Evolutionary conservation across 495 filamentous ascomycete genomes (phyloP).

Genomic region (Xanthoparmelia taractica): DNA sequence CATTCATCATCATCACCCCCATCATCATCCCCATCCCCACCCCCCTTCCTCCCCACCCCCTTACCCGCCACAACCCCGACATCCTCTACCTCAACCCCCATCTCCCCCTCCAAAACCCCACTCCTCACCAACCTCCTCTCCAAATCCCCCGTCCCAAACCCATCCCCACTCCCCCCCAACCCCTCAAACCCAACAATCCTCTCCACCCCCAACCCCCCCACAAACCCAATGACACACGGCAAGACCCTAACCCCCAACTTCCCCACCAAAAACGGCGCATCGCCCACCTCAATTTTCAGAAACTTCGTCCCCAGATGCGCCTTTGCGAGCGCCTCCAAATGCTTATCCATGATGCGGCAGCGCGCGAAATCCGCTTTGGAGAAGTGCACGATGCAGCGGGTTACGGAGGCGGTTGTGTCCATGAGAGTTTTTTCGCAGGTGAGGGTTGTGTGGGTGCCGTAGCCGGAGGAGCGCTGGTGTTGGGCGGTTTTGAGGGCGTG

Average conservation of each 20-base stretch:
- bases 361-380: slow-evolving; percentile 66
- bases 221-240: slow-evolving; percentile 68
- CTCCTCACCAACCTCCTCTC: slow-evolving; percentile 54
- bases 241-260: slow-evolving; percentile 62
- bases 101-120: slow-evolving; percentile 52
- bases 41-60: slow-evolving; percentile 32
- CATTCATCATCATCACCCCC: slow-evolving; percentile 59
- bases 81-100: slow-evolving; percentile 40
- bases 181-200: slow-evolving; percentile 71
- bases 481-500: slow-evolving; percentile 49
- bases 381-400: slow-evolving; percentile 69
- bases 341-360: slow-evolving; percentile 61
- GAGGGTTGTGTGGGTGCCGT: slow-evolving; percentile 51
- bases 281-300: slow-evolving; percentile 60
- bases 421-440: slow-evolving; percentile 59
- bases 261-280: slow-evolving; percentile 64
- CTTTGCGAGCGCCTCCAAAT: slow-evolving; percentile 50
- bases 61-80: slow-evolving; percentile 30
- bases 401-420: slow-evolving; percentile 57
- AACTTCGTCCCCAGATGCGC: slow-evolving; percentile 64
- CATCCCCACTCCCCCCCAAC: slow-evolving; percentile 51
- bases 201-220: slow-evolving; percentile 59
- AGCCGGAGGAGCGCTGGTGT: slow-evolving; percentile 28
- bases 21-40: slow-evolving; percentile 34
- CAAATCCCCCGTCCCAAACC: slow-evolving; percentile 54